Evolutionary conservation across 169 alveolate genomes (phyloP).

Genomic region (Eimeria falciformis): DNA sequence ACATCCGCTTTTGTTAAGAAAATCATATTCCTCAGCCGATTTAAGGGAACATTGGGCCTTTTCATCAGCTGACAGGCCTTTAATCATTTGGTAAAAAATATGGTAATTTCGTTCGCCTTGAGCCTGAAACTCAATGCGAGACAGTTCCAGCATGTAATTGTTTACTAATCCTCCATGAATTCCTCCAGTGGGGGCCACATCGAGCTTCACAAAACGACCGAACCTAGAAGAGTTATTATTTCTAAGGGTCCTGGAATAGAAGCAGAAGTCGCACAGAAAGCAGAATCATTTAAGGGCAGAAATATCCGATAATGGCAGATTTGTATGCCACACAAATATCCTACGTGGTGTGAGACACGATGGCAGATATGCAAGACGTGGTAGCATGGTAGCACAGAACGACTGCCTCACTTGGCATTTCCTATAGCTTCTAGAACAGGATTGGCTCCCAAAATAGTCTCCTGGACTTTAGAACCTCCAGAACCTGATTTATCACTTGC

Average conservation of each 20-base stretch:
- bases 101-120: constrained; percentile 96
- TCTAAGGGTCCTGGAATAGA: constrained; percentile 95
- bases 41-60: constrained; percentile 38
- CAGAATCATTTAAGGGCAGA: neutral
- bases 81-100: constrained; percentile 96
- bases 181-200: constrained; percentile 90
- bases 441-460: constrained; percentile 89
- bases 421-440: constrained; percentile 94
- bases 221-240: constrained; percentile 98
- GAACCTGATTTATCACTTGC: constrained; percentile 69
- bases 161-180: constrained; percentile 92
- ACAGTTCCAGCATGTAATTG: constrained; percentile 96
- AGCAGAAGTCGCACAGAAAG: no score
- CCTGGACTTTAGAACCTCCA: constrained; percentile 65
- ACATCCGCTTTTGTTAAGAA: constrained; percentile 77
- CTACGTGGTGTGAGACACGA: no score
- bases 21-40: constrained; percentile 55
- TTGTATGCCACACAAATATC: no score
- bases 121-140: constrained; percentile 95
- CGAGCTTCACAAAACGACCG: constrained; percentile 97
- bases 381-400: no score
- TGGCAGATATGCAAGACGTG: no score
- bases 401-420: constrained; percentile 93
- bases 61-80: constrained; percentile 91
- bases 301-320: no score